Evolutionary conservation across 495 filamentous ascomycete species (phyloP).

Genomic region (Aeminium ludgeri): DNA sequence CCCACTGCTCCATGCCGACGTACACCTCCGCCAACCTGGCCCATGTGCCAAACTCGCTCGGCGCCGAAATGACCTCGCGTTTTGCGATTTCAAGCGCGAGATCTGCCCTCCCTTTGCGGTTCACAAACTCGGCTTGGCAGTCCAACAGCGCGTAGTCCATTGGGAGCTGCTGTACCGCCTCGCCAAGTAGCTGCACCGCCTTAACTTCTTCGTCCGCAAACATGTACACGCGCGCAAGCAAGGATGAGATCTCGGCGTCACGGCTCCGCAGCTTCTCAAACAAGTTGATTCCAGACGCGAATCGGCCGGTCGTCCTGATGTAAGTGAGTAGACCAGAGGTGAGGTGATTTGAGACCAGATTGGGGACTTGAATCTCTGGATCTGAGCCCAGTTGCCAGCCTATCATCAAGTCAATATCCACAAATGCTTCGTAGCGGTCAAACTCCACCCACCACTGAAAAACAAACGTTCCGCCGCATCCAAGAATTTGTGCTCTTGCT

Average conservation of each 20-base stretch:
- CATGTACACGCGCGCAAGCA: constrained; percentile 75
- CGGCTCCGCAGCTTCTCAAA: constrained; percentile 87
- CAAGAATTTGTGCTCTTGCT: constrained; percentile 90
- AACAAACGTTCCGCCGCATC: constrained; percentile 90
- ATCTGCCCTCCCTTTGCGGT: constrained; percentile 66
- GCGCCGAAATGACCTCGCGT: constrained; percentile 80
- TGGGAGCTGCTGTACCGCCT: constrained; percentile 72
- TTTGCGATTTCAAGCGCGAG: constrained; percentile 89
- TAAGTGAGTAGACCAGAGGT: constrained; percentile 87
- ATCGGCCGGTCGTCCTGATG: constrained; percentile 87
- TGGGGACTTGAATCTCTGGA: constrained; percentile 91
- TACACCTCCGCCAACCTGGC: constrained; percentile 86
- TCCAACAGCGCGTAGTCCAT: constrained; percentile 95
- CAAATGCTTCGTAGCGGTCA: too few relatives aligned
- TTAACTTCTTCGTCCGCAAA: constrained; percentile 93
- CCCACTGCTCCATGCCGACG: constrained; percentile 82
- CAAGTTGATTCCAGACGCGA: constrained; percentile 89
- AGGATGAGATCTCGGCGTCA: constrained; percentile 84
- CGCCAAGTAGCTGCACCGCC: constrained; percentile 72
- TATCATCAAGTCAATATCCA: constrained; percentile 20
- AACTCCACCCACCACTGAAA: constrained; percentile 53
- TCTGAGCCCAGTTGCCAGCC: constrained; percentile 94
- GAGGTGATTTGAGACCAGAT: constrained; percentile 90
- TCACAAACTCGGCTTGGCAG: constrained; percentile 82
- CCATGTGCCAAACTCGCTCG: constrained; percentile 95